phyloP scores from a whole-genome alignment of 2,329 filamentous ascomycete species.

The Achaetomium macrosporum region DNA sequence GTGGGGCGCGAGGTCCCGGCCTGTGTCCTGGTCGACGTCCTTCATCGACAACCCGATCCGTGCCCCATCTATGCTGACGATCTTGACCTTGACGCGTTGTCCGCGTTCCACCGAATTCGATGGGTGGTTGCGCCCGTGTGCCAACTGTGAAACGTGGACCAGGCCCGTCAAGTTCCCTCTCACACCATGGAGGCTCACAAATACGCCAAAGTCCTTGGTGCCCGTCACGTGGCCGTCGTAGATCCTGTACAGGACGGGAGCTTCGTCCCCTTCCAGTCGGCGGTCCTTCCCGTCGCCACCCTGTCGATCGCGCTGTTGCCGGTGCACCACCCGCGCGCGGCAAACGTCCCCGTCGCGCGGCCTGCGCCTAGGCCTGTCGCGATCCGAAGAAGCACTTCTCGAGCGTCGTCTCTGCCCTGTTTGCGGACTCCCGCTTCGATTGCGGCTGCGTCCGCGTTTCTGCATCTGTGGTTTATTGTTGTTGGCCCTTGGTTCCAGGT shows the following conservation, averaged over 20 bases:
- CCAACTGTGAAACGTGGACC: neutral
- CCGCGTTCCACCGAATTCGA: slow-evolving; percentile 59
- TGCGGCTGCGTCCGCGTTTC: neutral
- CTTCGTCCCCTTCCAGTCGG: slow-evolving; percentile 68
- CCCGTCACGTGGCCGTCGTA: slow-evolving; percentile 88
- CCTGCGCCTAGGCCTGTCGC: neutral
- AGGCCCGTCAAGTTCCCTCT: slow-evolving; percentile 53
- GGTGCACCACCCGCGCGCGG: neutral
- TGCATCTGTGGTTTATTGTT: neutral
- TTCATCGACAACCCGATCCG: slow-evolving; percentile 93
- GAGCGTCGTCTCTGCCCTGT: neutral
- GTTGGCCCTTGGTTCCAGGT: slow-evolving; percentile 31
- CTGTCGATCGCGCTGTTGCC: slow-evolving; percentile 33
- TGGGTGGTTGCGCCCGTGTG: neutral
- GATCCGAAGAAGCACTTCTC: neutral
- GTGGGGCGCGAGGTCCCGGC: slow-evolving; percentile 74
- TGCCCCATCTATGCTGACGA: slow-evolving; percentile 74
- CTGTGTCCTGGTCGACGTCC: slow-evolving; percentile 89
- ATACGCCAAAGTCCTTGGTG: slow-evolving; percentile 90
- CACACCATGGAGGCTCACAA: slow-evolving; percentile 82
- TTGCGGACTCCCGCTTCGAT: neutral
- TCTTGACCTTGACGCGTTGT: slow-evolving; percentile 87
- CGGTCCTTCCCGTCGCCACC: slow-evolving; percentile 29
- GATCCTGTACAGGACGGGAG: slow-evolving; percentile 74
- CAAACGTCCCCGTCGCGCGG: neutral